These are phyloP conservation scores for Astragalus membranaceus DNA, from an alignment of 306 rosid genomes.

Conservation along the genomic window DNA sequence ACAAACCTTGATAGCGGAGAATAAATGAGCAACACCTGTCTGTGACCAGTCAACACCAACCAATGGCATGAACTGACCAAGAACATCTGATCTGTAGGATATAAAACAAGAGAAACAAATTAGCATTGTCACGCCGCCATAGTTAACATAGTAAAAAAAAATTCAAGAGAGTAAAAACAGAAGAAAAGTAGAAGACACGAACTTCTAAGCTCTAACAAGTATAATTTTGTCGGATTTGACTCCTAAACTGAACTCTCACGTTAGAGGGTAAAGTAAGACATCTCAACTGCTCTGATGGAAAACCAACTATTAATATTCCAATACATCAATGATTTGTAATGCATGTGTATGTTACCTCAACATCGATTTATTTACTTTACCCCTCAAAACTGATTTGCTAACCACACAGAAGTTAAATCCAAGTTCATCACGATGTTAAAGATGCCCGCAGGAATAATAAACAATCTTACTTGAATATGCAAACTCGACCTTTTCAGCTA, in stretches of 20 bases:
- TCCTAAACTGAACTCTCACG: too few species aligned
- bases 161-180: background rate
- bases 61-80: constrained; percentile 99
- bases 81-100: constrained; percentile 78
- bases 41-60: constrained; percentile 99
- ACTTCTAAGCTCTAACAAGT: background rate
- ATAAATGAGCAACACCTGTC: constrained; percentile 89
- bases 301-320: too few species aligned
- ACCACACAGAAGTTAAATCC: too few species aligned
- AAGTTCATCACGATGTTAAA: background rate
- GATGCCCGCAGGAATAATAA: background rate
- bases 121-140: background rate
- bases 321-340: too few species aligned
- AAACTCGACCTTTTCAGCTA: background rate
- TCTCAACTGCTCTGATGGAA: too few species aligned
- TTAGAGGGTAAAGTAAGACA: too few species aligned
- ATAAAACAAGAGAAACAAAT: constrained; percentile 16
- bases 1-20: constrained; percentile 92
- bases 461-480: background rate
- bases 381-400: too few species aligned
- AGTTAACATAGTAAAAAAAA: background rate
- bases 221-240: too few species aligned
- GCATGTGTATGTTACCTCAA: too few species aligned
- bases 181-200: background rate
- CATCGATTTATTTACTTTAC: too few species aligned